Base-by-base conservation (phyloP, 2,329 filamentous ascomycete genomes). In the Epichloe bromicola region DNA sequence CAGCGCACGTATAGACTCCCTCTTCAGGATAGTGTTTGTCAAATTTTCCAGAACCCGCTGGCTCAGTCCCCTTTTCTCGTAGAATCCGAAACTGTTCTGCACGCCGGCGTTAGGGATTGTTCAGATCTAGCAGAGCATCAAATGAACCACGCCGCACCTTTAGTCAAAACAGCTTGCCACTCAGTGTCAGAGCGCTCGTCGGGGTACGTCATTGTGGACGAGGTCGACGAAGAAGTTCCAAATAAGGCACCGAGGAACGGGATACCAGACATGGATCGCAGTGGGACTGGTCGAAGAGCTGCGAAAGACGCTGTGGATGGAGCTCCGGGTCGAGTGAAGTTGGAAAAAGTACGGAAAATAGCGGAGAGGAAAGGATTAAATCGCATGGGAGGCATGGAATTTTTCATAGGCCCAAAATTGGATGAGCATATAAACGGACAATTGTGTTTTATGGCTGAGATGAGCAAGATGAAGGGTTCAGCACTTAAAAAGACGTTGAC, bases 81-180 rank as follows among this genome's bases (percentile, higher is more conserved):
- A 98, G 81, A 63, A 98, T 79, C 57, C 88, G 87, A 74, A 97
- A 98, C 76, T 98, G 93, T 63, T 96, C 91, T 95, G 60, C 11
- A 39, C 7, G 20, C 11, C 4, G n/a, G 23, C 49, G 49, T 60
- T 34, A 56, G 57, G 12, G 7, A 37, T 23, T 23, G 34, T 12
- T 36, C 49, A n/a, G 11, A 11, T 37, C 11, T 11, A 30, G 7
- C 5, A 23, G 39, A 10, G 40, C 30, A 23, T 42, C 17, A 14
- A 6, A 7, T 4, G 8, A n/a, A 10, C 30, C 10, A 36, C 40
- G 56, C 33, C 67, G 57, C 65, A 74, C 71, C 68, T 60, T 71
- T 71, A 58, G 74, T 89, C 50, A 98, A 73, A 53, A 95, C 79
- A 8, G 91, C 86, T 58, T 82, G 85, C 93, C 93, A 98, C 71